Percentiles rank a stretch among this genome's conserved stretches.
Evolutionary conservation across 2,329 filamentous ascomycete genomes (phyloP).

Genomic region (Exophiala sp.): DNA sequence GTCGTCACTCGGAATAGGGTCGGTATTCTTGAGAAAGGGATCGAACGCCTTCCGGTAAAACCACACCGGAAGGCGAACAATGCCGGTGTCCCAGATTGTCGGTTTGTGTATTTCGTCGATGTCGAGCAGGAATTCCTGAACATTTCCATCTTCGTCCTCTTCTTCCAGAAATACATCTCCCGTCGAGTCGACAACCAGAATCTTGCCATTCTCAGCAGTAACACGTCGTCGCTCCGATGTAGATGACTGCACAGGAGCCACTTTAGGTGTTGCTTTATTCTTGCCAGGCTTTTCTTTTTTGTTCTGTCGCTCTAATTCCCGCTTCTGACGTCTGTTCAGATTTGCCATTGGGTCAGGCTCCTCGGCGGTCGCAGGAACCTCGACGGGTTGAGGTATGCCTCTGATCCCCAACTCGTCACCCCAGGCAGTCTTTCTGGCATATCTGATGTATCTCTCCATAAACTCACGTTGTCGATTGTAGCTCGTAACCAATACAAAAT

Average conservation of each 20-base stretch:
- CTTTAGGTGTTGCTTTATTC: slow-evolving; percentile 41
- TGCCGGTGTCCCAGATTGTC: slow-evolving; percentile 74
- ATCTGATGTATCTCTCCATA: slow-evolving; percentile 83
- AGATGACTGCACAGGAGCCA: slow-evolving; percentile 47
- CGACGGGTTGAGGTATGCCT: slow-evolving; percentile 55
- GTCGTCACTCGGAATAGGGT: slow-evolving; percentile 12
- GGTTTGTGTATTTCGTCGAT: slow-evolving; percentile 78
- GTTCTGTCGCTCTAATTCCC: slow-evolving; percentile 80
- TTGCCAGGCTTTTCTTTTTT: slow-evolving; percentile 61
- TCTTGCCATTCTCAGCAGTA: slow-evolving; percentile 90
- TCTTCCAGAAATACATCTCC: slow-evolving; percentile 96
- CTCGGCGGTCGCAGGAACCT: slow-evolving; percentile 37
- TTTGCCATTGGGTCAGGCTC: slow-evolving; percentile 51
- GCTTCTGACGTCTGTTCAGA: slow-evolving; percentile 81
- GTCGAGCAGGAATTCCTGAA: slow-evolving; percentile 81
- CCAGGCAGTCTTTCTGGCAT: slow-evolving; percentile 85
- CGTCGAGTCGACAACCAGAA: slow-evolving; percentile 83
- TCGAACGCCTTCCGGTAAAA: slow-evolving; percentile 58
- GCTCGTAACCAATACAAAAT: slow-evolving; percentile 76
- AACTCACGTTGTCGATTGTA: slow-evolving; percentile 91
- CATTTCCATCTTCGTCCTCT: slow-evolving; percentile 78
- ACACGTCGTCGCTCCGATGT: slow-evolving; percentile 81
- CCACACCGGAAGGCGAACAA: slow-evolving; percentile 75
- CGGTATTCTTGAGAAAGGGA: slow-evolving; percentile 45
- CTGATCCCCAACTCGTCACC: slow-evolving; percentile 69